A percentile compares a stretch with the other conserved stretches of the same genome.
Conservation (phyloP, 331 rosid species). For the Acacia concinna region DNA sequence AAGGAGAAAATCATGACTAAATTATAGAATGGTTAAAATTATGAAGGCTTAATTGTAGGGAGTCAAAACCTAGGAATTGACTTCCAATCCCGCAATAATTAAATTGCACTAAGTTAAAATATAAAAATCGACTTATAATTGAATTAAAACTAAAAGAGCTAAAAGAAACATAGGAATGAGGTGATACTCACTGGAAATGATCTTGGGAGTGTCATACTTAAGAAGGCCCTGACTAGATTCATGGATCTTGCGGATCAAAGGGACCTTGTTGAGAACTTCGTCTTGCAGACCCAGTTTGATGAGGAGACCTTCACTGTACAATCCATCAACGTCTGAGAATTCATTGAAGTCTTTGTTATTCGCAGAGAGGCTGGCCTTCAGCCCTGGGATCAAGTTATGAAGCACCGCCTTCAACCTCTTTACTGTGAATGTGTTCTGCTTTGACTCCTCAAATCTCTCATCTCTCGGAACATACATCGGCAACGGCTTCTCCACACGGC, state of each 20-base stretch:
- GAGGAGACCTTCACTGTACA: conserved; percentile 64
- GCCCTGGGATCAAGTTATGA: conserved; percentile 68
- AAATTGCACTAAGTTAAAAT: too few species aligned
- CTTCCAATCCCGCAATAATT: too few species aligned
- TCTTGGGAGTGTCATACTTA: conserved; percentile 72
- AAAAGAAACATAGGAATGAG: neutral
- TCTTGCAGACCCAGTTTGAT: conserved; percentile 60
- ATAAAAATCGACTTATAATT: too few species aligned
- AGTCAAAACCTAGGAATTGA: rapidly evolving
- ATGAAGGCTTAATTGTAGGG: too few species aligned
- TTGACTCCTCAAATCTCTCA: conserved; percentile 81
- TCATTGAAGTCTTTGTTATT: conserved; percentile 59
- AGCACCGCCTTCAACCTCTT: conserved; percentile 80
- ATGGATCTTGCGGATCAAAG: conserved; percentile 55
- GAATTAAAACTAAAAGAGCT: too few species aligned
- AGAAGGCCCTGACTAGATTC: conserved; percentile 63
- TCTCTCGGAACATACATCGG: conserved; percentile 87
- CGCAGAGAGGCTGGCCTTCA: conserved; percentile 63
- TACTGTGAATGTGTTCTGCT: conserved; percentile 55
- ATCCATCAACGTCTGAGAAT: conserved; percentile 69
- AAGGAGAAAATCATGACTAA: too few species aligned
- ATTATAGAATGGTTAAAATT: too few species aligned
- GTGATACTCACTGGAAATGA: conserved; percentile 66
- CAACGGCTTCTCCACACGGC: conserved; percentile 72
- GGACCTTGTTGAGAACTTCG: conserved; percentile 56